A percentile compares a stretch with the other conserved stretches of the same genome.
phyloP scores from a whole-genome alignment of 2,329 filamentous ascomycete genomes.

The Teratosphaeriaceae sp. region DNA sequence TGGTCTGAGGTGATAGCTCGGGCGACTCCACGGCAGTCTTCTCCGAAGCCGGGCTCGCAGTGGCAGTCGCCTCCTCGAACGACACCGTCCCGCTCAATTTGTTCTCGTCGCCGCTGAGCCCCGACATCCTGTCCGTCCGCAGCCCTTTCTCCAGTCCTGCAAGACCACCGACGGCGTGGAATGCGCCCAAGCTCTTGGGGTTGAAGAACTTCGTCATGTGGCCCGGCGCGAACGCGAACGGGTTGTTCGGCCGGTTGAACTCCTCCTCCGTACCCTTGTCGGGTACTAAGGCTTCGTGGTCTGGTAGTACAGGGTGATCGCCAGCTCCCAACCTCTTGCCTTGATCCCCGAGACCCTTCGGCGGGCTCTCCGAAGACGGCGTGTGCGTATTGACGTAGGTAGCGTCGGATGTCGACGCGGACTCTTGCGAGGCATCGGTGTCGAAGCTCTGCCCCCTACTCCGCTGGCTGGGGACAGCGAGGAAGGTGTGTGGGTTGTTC shows the following conservation, averaged over 20 bases:
- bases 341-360: slow-evolving; percentile 23
- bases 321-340: slow-evolving; percentile 25
- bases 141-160: slow-evolving; percentile 67
- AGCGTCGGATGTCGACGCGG: slow-evolving; percentile 55
- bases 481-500: slow-evolving; percentile 50
- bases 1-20: slow-evolving; percentile 5
- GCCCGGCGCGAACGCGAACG: slow-evolving; percentile 76
- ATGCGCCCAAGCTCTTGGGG: slow-evolving; percentile 69
- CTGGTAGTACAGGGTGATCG: slow-evolving; percentile 50
- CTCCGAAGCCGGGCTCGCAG: slow-evolving; percentile 22
- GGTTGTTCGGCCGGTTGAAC: slow-evolving; percentile 69
- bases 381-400: slow-evolving; percentile 48
- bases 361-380: slow-evolving; percentile 21
- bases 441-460: slow-evolving; percentile 62
- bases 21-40: slow-evolving; percentile 20
- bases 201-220: slow-evolving; percentile 76
- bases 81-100: slow-evolving; percentile 56
- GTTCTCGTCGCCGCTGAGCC: slow-evolving; percentile 66
- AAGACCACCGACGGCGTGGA: slow-evolving; percentile 68
- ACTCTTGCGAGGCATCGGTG: slow-evolving; percentile 50
- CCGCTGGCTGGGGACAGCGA: slow-evolving; percentile 54
- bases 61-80: slow-evolving; percentile 56
- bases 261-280: slow-evolving; percentile 72
- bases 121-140: slow-evolving; percentile 56
- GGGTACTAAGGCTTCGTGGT: slow-evolving; percentile 64